These are phyloP conservation scores for Colletotrichum sp. DNA, from an alignment of 2,329 filamentous ascomycete genomes.

Conservation along the genomic window DNA sequence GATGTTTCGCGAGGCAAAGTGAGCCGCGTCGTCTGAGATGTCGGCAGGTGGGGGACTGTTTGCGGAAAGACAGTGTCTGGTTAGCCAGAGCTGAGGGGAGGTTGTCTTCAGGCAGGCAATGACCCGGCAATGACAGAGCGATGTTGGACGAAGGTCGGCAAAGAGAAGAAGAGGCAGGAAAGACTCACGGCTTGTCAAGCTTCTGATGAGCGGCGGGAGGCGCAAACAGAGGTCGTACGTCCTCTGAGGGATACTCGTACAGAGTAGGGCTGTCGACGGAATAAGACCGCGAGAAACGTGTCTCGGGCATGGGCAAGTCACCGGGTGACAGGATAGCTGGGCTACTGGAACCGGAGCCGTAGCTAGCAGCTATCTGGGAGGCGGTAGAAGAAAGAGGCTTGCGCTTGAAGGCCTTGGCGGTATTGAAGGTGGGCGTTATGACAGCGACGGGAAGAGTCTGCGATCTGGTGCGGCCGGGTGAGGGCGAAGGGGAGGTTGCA, in stretches of 20 bases:
- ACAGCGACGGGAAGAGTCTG: constrained; percentile 19
- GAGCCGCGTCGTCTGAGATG: constrained; percentile 22
- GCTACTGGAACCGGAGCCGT: constrained; percentile 40
- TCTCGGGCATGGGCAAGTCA: constrained; percentile 53
- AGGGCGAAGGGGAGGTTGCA: constrained; percentile 24
- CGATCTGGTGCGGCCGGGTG: constrained; percentile 22
- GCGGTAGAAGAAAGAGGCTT: constrained; percentile 65
- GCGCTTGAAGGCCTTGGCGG: constrained; percentile 50
- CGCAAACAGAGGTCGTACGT: constrained; percentile 18
- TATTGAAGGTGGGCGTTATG: constrained; percentile 4
- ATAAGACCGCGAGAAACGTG: constrained; percentile 58
- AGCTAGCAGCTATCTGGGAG: constrained; percentile 54
- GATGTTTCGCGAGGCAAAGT: constrained; percentile 39
- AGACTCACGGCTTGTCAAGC: constrained; percentile 19
- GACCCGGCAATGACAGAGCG: background rate
- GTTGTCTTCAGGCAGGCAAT: background rate
- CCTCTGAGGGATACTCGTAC: constrained; percentile 57
- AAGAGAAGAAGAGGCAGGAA: background rate
- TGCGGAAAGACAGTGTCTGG: background rate
- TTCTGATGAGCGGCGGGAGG: constrained; percentile 17
- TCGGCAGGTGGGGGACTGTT: constrained; percentile 12
- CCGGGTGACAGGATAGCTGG: constrained; percentile 31
- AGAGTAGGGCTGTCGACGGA: constrained; percentile 66
- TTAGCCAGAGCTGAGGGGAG: background rate
- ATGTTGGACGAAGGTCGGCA: background rate